A percentile compares a stretch with the other conserved stretches of the same genome.
Evolutionary conservation across 2,329 filamentous ascomycete species (phyloP).

Genomic region (Talaromyces verruculosus): DNA sequence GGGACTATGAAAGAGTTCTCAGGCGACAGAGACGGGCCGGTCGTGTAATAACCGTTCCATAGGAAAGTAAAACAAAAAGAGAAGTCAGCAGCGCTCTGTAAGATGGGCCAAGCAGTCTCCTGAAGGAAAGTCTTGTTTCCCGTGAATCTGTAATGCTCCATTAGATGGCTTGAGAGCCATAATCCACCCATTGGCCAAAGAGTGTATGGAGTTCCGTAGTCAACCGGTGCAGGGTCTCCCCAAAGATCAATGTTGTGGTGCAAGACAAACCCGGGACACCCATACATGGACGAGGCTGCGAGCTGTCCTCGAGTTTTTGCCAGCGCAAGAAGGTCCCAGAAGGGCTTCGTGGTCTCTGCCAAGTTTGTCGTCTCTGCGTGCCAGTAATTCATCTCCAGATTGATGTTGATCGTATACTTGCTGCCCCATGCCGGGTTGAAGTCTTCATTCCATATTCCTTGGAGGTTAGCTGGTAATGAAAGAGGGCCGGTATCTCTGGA

Average conservation of each 20-base stretch:
- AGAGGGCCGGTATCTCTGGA: neutral
- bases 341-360: constrained; percentile 40
- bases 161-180: constrained; percentile 61
- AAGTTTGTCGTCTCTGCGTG: constrained; percentile 53
- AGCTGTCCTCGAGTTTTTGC: constrained; percentile 41
- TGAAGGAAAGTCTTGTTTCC: constrained; percentile 23
- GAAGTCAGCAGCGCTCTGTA: constrained; percentile 22
- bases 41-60: neutral
- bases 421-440: constrained; percentile 52
- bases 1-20: constrained; percentile 6
- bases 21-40: neutral
- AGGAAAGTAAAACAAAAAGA: neutral
- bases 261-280: constrained; percentile 53
- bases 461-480: constrained; percentile 56
- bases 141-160: constrained; percentile 58
- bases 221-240: constrained; percentile 54
- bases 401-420: constrained; percentile 61
- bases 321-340: constrained; percentile 44
- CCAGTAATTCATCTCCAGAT: constrained; percentile 64
- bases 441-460: constrained; percentile 56
- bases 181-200: constrained; percentile 47
- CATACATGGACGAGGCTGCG: constrained; percentile 55
- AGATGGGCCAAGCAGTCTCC: constrained; percentile 21
- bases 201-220: constrained; percentile 40
- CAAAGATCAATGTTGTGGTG: constrained; percentile 61